These are phyloP conservation scores for Cryptococcus hybrid DNA, from an alignment of 1,284 basidiomycete genomes.

Conservation along the genomic window DNA sequence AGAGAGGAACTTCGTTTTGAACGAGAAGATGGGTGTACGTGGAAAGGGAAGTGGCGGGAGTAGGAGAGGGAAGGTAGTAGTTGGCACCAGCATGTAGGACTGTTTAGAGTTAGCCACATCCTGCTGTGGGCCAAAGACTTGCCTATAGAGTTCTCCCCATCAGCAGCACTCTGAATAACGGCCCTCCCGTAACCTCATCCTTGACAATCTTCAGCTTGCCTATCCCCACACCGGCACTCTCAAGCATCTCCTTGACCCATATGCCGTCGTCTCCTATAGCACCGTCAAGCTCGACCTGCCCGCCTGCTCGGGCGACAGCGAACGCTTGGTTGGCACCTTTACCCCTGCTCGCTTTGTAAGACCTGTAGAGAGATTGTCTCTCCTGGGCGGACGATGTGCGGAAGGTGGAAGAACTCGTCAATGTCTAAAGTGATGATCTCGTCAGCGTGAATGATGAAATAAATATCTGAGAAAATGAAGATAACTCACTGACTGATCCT, in stretches of 20 bases:
- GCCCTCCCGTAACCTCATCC: slow-evolving; percentile 50
- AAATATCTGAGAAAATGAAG: neutral
- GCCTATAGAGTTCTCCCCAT: slow-evolving; percentile 54
- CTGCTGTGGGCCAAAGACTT: slow-evolving; percentile 9
- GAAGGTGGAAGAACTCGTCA: slow-evolving; percentile 53
- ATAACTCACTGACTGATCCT: slow-evolving; percentile 48
- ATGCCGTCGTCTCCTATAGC: slow-evolving; percentile 46
- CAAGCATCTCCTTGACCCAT: slow-evolving; percentile 43
- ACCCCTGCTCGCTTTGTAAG: slow-evolving; percentile 51
- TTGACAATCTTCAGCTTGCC: slow-evolving; percentile 28
- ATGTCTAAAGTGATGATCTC: slow-evolving; percentile 22
- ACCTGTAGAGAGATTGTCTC: slow-evolving; percentile 52
- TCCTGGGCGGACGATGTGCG: slow-evolving; percentile 52
- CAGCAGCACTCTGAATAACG: slow-evolving; percentile 51
- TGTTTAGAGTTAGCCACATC: slow-evolving; percentile 11
- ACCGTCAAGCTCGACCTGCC: slow-evolving; percentile 46
- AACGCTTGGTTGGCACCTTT: slow-evolving; percentile 56
- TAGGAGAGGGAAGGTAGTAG: slow-evolving; percentile 17
- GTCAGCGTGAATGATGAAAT: neutral
- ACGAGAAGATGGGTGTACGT: slow-evolving; percentile 54
- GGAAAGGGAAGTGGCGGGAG: slow-evolving; percentile 21
- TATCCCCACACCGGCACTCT: slow-evolving; percentile 42
- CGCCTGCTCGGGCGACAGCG: slow-evolving; percentile 49
- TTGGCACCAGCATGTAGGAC: slow-evolving; percentile 52
- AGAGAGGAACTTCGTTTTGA: slow-evolving; percentile 58